Evolutionary conservation across 495 filamentous ascomycete species (phyloP).

Genomic region (Neurospora sp.): DNA sequence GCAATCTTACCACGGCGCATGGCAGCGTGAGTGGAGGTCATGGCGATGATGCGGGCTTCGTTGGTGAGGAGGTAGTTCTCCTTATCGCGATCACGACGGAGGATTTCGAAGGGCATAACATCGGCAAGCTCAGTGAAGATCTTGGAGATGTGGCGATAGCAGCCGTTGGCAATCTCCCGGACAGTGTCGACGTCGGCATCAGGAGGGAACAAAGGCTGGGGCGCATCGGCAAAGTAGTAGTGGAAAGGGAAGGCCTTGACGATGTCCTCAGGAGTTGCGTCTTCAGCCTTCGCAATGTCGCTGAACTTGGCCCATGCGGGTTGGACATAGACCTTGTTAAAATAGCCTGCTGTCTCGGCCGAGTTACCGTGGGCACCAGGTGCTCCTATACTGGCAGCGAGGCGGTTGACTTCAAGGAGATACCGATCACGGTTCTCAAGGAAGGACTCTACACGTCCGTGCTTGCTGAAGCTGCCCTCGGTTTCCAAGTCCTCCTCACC

Average conservation of each 20-base stretch:
- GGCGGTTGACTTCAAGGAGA: slow-evolving; percentile 73
- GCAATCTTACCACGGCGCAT: slow-evolving; percentile 92
- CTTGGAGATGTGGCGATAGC: slow-evolving; percentile 81
- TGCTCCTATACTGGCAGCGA: slow-evolving; percentile 74
- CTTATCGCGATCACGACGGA: slow-evolving; percentile 77
- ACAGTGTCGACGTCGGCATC: slow-evolving; percentile 52
- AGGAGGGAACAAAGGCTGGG: slow-evolving; percentile 70
- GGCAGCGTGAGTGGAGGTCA: slow-evolving; percentile 98
- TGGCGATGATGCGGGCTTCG: slow-evolving; percentile 91
- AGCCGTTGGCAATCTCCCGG: slow-evolving; percentile 72
- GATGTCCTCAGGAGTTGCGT: slow-evolving; percentile 47
- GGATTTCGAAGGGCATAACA: slow-evolving; percentile 88
- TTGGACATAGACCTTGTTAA: slow-evolving; percentile 81
- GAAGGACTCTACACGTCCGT: slow-evolving; percentile 91
- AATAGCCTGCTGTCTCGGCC: slow-evolving; percentile 94
- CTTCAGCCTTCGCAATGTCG: slow-evolving; percentile 44
- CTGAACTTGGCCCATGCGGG: slow-evolving; percentile 84
- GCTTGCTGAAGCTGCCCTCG: slow-evolving; percentile 82
- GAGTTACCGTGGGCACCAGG: slow-evolving; percentile 87
- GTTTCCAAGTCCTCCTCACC: slow-evolving; percentile 91
- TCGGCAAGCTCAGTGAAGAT: slow-evolving; percentile 91
- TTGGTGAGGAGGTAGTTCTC: slow-evolving; percentile 92
- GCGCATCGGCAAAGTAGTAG: slow-evolving; percentile 76
- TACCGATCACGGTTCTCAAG: slow-evolving; percentile 75
- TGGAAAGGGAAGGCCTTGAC: slow-evolving; percentile 82